Evolutionary conservation across 495 filamentous ascomycete genomes (phyloP).

Genomic region (Talaromyces liani): DNA sequence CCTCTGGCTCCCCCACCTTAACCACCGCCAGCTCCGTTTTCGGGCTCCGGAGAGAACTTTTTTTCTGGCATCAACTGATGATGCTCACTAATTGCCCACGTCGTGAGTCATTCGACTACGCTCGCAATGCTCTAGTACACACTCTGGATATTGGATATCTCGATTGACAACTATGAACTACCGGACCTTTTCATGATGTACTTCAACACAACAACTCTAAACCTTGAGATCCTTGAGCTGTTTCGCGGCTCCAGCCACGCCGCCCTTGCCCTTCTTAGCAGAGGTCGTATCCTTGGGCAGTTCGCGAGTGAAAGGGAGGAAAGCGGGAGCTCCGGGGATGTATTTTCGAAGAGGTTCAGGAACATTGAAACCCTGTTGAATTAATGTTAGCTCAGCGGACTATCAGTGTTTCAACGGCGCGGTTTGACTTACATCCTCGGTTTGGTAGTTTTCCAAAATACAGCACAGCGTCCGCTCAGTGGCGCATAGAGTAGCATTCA

Average conservation of each 20-base stretch:
- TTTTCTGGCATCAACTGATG: neutral
- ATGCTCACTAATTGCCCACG: neutral
- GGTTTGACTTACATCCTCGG: constrained; percentile 54
- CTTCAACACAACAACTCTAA: constrained; percentile 9
- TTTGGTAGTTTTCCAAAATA: constrained; percentile 94
- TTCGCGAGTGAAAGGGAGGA: constrained; percentile 82
- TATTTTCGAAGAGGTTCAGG: constrained; percentile 87
- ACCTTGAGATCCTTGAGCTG: constrained; percentile 36
- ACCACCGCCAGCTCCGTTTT: constrained; percentile 9
- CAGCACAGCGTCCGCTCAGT: constrained; percentile 94
- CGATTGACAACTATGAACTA: neutral
- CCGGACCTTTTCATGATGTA: neutral
- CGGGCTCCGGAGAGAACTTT: constrained; percentile 6
- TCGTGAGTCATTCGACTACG: neutral
- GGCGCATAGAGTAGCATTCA: constrained; percentile 88
- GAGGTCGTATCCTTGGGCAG: constrained; percentile 68
- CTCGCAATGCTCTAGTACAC: neutral
- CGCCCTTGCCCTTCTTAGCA: constrained; percentile 43
- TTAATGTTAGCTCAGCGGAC: neutral
- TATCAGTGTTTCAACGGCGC: neutral
- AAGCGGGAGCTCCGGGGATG: constrained; percentile 79
- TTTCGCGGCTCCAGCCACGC: constrained; percentile 27
- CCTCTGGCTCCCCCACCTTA: neutral
- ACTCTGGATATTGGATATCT: neutral
- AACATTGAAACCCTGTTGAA: constrained; percentile 64